Evolutionary conservation across 1,284 basidiomycete genomes (phyloP).

Genomic region (Polyporus tsugae): DNA sequence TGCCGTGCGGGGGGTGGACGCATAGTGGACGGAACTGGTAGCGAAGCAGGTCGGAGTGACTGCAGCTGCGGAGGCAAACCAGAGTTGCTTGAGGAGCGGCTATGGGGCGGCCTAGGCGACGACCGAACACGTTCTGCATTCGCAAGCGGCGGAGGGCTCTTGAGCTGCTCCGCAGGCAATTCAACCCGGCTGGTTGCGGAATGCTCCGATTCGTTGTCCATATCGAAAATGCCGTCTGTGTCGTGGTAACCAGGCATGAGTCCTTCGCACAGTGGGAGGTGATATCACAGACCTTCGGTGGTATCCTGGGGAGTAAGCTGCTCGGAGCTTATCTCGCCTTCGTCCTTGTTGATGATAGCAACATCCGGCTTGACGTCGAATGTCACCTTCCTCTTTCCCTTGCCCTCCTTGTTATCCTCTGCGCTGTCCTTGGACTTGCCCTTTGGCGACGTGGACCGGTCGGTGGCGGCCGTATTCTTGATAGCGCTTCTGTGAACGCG

Average conservation of each 20-base stretch:
- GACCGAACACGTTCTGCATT: conserved; percentile 30
- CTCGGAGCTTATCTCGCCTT: conserved; percentile 20
- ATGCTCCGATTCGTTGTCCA: conserved; percentile 57
- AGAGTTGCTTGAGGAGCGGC: conserved; percentile 41
- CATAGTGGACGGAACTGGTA: conserved; percentile 62
- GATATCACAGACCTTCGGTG: conserved; percentile 39
- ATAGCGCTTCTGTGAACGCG: conserved; percentile 40
- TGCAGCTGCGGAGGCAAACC: conserved; percentile 65
- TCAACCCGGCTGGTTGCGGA: conserved; percentile 21
- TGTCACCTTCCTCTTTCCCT: conserved; percentile 74
- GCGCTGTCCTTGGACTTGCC: conserved; percentile 20
- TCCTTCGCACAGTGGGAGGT: conserved; percentile 3
- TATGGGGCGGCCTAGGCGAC: conserved; percentile 36
- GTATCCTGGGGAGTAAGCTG: conserved; percentile 12
- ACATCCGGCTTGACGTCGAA: conserved; percentile 72
- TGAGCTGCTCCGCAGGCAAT: conserved; percentile 29
- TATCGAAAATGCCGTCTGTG: conserved; percentile 72
- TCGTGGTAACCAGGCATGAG: neutral
- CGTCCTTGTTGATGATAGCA: conserved; percentile 49
- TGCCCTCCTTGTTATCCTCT: conserved; percentile 40
- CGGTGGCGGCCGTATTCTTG: conserved; percentile 33
- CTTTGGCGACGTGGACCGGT: conserved; percentile 26
- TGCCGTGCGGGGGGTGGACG: conserved; percentile 30
- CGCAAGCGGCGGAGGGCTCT: conserved; percentile 27
- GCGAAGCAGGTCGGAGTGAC: conserved; percentile 69